Conservation (phyloP, 2,329 filamentous ascomycete genomes). For the Talaromyces sp. region DNA sequence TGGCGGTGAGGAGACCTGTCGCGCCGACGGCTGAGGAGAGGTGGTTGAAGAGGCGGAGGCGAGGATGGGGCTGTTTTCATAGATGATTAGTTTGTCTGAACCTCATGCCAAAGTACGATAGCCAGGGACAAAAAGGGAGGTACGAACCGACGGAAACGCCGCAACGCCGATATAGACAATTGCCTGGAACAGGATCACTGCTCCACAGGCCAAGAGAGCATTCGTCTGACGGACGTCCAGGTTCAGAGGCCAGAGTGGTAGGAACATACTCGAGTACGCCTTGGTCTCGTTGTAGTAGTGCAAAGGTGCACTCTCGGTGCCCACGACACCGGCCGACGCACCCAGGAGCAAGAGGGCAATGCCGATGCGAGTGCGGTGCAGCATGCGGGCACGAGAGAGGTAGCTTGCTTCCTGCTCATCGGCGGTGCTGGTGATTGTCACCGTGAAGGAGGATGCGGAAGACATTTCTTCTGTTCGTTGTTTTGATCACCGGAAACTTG, state of each 20-base stretch:
- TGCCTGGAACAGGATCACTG: constrained; percentile 33
- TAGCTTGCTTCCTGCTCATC: constrained; percentile 37
- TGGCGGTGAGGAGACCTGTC: constrained; percentile 35
- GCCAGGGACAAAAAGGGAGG: too few relatives aligned
- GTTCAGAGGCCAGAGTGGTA: constrained; percentile 43
- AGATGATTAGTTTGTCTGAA: background rate
- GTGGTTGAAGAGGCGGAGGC: constrained; percentile 34
- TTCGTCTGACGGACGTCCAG: constrained; percentile 40
- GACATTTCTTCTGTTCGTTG: constrained; percentile 24
- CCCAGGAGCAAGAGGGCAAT: constrained; percentile 32
- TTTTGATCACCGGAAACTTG: background rate
- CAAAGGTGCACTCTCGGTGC: constrained; percentile 38
- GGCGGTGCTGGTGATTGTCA: constrained; percentile 31
- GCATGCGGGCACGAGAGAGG: constrained; percentile 30
- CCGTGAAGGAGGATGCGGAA: constrained; percentile 26
- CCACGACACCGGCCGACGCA: constrained; percentile 31
- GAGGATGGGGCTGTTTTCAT: constrained; percentile 32
- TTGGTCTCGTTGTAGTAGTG: constrained; percentile 38
- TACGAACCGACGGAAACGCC: constrained; percentile 35
- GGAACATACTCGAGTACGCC: constrained; percentile 30
- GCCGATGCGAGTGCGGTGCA: constrained; percentile 35
- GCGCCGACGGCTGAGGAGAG: constrained; percentile 33
- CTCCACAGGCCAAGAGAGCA: constrained; percentile 35
- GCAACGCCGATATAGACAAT: constrained; percentile 32
- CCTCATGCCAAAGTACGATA: too few relatives aligned